Conservation (phyloP, 208 protist genomes). For the Acanthamoeba royreba region DNA sequence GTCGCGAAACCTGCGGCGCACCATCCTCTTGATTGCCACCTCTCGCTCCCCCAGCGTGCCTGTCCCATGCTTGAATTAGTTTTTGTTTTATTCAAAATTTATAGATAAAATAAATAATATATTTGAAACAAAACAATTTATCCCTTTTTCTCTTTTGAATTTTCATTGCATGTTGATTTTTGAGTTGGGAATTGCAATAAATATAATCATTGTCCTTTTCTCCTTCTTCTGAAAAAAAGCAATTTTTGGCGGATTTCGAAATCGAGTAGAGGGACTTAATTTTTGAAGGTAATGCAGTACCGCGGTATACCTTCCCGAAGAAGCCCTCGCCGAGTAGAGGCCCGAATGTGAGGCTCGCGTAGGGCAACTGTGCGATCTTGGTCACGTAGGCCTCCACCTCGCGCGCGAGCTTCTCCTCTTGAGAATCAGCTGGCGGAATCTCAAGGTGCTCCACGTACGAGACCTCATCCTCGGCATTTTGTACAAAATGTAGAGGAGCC, state of each 20-base stretch:
- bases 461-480: no score
- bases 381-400: no score
- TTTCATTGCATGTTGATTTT: no score
- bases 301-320: neutral
- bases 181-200: no score
- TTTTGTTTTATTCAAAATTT: neutral
- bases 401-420: neutral
- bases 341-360: neutral
- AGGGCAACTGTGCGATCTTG: neutral
- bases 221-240: no score
- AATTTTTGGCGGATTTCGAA: neutral
- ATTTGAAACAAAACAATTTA: no score
- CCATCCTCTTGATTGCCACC: conserved; percentile 18
- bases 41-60: neutral
- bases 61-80: neutral
- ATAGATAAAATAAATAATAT: no score
- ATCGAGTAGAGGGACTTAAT: neutral
- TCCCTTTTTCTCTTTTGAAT: no score
- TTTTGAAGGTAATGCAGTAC: no score
- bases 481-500: no score
- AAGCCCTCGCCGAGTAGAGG: neutral
- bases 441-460: neutral
- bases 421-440: neutral
- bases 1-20: neutral
- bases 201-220: no score